A percentile compares a stretch with the other conserved stretches of the same genome.
phyloP scores from a whole-genome alignment of 1,139 yeast species.

The Candida smagusa region DNA sequence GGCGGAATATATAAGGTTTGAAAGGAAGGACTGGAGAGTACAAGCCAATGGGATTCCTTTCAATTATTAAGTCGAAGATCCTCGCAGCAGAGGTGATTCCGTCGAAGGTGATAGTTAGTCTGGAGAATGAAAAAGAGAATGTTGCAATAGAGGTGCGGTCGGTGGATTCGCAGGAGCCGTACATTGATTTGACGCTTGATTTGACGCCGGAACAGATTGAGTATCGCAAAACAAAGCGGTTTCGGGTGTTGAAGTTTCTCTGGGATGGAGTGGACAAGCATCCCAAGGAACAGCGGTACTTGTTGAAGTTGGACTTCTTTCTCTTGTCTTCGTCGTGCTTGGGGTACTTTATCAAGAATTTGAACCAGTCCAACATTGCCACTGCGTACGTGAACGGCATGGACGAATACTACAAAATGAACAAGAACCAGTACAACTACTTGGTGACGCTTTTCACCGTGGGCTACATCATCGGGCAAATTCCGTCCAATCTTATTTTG shows the following conservation, averaged over 20 bases:
- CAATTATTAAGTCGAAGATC: conserved; percentile 3
- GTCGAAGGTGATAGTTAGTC: conserved; percentile 1
- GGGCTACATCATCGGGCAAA: conserved; percentile 58
- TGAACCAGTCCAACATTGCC: conserved; percentile 45
- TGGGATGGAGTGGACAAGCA: conserved; percentile 53
- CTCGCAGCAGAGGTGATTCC: conserved; percentile 7
- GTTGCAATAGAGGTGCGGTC: conserved; percentile 3
- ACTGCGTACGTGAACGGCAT: conserved; percentile 64
- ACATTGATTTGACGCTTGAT: conserved; percentile 28
- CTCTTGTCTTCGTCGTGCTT: conserved; percentile 19
- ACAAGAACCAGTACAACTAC: conserved; percentile 52
- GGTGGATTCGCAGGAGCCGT: conserved; percentile 12
- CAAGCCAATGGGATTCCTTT: conserved; percentile 3
- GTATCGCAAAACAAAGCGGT: conserved; percentile 24
- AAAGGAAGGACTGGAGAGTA: too few relatives aligned
- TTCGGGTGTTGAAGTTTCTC: conserved; percentile 28
- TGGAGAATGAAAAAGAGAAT: conserved; percentile 3
- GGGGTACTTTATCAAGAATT: conserved; percentile 26
- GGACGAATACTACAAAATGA: conserved; percentile 52
- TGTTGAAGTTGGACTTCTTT: conserved; percentile 20
- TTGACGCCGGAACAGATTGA: conserved; percentile 29
- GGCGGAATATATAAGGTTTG: not conserved
- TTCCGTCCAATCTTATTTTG: conserved; percentile 54
- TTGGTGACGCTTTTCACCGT: conserved; percentile 53
- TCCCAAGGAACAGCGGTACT: conserved; percentile 20